Evolutionary conservation across 495 filamentous ascomycete species (phyloP), one percentile per base, ranked within the genome.

Genomic region (Umbilicaria muhlenbergii): DNA sequence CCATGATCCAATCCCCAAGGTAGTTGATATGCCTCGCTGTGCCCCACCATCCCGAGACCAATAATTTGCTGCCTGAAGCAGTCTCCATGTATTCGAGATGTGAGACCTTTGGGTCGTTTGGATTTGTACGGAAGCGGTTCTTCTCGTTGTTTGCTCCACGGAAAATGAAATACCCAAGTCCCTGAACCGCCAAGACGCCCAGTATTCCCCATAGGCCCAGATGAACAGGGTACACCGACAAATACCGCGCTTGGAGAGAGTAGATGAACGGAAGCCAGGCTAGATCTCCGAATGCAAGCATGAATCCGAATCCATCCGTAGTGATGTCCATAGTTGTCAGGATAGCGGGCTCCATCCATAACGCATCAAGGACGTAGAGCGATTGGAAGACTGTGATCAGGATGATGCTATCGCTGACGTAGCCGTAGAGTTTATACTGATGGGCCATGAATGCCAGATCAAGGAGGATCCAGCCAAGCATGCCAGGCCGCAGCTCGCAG

Each of bases 251-350:
- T 60, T 94, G 89, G 40, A 86, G 66, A 34, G 74, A 80, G 70
- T 94, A 96, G 42, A 81, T 67, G 65, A 95, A 88, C 2, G 91
- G 91, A 10, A 95, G 70, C 92, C 91, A 96, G 51, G 80, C 83
- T 3, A 95, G 69, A 53, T 96, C 91, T 32, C 89, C 91, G 50
- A 95, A 96, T 2, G 83, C 69, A n/a, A 98, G 66, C 91, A 98
- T 98, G 60, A 82, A 86, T 37, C 91, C 92, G 52, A 96, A 95
- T 12, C 91, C 92, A 54, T 98, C 91, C 54, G 78, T 83, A 44
- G 79, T 93, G 55, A 96, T 81, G 60, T 98, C 92, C 63, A 98
- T 95, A 10, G 86, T 95, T 2, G 92, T 96, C 52, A 98, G 68
- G 47, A 98, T 79, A 1, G 89, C 81, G 0, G 86, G 73, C 58